Conservation (phyloP, 148 eudicot genomes). For the Arctostaphylos glauca region DNA sequence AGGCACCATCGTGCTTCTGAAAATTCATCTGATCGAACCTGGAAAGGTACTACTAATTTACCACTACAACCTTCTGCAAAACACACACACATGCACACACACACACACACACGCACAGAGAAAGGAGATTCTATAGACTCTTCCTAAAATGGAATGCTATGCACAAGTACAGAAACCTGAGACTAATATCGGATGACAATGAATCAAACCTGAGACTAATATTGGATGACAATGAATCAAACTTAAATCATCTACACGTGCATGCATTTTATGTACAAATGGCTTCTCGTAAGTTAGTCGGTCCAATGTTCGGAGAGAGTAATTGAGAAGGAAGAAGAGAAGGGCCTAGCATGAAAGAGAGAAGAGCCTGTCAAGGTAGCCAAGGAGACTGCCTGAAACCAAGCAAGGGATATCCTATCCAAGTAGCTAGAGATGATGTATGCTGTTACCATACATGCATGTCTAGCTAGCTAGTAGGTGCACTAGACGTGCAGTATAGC, state of each 20-base stretch:
- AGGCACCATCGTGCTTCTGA: no score
- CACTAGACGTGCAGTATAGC: background rate
- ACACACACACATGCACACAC: background rate
- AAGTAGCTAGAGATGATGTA: background rate
- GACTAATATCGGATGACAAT: no score
- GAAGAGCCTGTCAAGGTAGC: constrained; percentile 11
- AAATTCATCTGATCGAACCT: no score
- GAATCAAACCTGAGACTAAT: background rate
- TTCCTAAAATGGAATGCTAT: background rate
- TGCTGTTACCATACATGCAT: no score
- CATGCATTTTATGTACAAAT: background rate
- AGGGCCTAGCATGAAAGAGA: constrained; percentile 12
- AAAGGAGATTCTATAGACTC: background rate
- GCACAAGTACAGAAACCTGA: background rate
- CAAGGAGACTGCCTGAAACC: constrained; percentile 20
- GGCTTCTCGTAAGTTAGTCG: background rate
- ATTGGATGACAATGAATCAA: background rate
- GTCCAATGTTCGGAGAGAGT: background rate
- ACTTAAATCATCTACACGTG: background rate
- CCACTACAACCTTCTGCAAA: no score
- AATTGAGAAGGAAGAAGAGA: background rate
- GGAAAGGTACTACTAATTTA: no score
- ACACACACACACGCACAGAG: background rate
- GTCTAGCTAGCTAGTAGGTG: no score
- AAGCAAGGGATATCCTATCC: constrained; percentile 8